A percentile compares a stretch with the other conserved stretches of the same genome.
Evolutionary conservation across 352 stramenopile genomes (phyloP).

Genomic region (Labyrinthula sp.): DNA sequence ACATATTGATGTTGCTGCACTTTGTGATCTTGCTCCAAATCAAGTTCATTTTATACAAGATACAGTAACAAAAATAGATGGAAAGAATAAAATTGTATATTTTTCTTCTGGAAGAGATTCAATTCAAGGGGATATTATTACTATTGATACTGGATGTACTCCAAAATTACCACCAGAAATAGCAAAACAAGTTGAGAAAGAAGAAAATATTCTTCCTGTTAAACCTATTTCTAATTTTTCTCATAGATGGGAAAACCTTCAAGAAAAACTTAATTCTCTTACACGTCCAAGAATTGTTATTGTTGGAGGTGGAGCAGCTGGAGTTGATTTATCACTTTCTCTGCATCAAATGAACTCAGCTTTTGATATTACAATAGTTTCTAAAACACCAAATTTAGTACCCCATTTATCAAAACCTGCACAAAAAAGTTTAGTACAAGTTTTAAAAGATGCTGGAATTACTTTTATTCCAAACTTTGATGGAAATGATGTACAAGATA

Average conservation of each 20-base stretch:
- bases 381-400: conserved; percentile 32
- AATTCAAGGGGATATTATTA: conserved; percentile 39
- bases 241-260: conserved; percentile 36
- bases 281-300: conserved; percentile 22
- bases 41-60: conserved; percentile 38
- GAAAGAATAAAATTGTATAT: conserved; percentile 31
- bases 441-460: conserved; percentile 37
- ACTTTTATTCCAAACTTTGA: conserved; percentile 31
- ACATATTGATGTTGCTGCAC: conserved; percentile 43
- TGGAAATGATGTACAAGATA: too few species aligned
- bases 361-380: conserved; percentile 31
- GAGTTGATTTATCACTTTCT: conserved; percentile 40
- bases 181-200: conserved; percentile 5
- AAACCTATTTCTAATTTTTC: conserved; percentile 47
- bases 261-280: conserved; percentile 31
- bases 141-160: conserved; percentile 43
- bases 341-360: conserved; percentile 33
- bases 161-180: conserved; percentile 28
- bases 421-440: conserved; percentile 34
- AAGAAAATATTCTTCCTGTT: conserved; percentile 37
- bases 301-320: conserved; percentile 43
- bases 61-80: conserved; percentile 35
- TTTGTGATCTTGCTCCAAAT: conserved; percentile 40
- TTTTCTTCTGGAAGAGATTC: conserved; percentile 37
- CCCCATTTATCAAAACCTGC: conserved; percentile 34